Evolutionary conservation across 2,329 filamentous ascomycete genomes (phyloP), one percentile per base, ranked within the genome.

Genomic region (Aspergillus calidoustus): DNA sequence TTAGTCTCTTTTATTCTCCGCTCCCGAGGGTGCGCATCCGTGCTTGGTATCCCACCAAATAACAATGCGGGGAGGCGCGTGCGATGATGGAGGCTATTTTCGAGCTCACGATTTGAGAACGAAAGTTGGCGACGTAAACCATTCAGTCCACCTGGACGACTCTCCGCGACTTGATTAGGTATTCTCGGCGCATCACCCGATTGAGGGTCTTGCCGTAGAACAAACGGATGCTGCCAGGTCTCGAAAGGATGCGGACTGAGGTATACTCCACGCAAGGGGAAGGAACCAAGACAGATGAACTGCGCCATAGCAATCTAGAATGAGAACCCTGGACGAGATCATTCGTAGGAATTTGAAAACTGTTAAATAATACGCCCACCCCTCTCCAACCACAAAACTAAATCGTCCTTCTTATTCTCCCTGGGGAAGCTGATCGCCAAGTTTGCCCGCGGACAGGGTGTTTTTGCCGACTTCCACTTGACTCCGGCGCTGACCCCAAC

Each of bases 391-490:
- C 22, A 19, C 9, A 17, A 52, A 55, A 17, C n/a, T 23, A 11
- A n/a, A 22, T 31, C 48, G 13, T 30, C 31, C 38, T 11, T 30
- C 34, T n/a, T 34, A 7, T 17, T 38, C 25, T 19, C n/a, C 49
- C 19, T 23, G n/a, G 38, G 23, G 49, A 25, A 48, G 43, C 30
- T 59, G 62, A 66, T 64, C 65, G 63, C 63, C 65, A 63, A 59
- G 60, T 65, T 62, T 49, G 43, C 57, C 59, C 57, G 61, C 59
- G 28, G 59, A 61, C 62, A 58, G 57, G 58, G 54, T 63, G 61
- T 65, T 65, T 65, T 64, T 66, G 58, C 66, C 64, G 64, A 60
- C 57, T 53, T 22, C 15, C 50, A 54, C 52, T 60, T 47, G 52
- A 59, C 60, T 60, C 57, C 59, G 53, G 44, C 34, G 17, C 53